phyloP scores from a whole-genome alignment of 1,139 yeast species.

The Sugiyamaella novakii region DNA sequence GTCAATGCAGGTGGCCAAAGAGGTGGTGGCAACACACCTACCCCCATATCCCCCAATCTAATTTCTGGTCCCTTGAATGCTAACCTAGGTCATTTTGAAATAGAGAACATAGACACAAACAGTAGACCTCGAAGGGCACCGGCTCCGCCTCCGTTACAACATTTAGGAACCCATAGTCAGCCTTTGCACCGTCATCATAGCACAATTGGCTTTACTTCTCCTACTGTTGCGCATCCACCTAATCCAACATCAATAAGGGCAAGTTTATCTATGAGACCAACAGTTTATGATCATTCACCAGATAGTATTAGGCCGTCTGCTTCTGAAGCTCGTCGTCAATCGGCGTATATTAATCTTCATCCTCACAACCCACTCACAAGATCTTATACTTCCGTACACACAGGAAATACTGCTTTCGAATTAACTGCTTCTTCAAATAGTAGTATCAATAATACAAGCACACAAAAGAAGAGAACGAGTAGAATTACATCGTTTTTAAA shows the following conservation, averaged over 20 bases:
- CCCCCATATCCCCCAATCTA: slow-evolving; percentile 1
- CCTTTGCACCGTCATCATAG: slow-evolving; percentile 4
- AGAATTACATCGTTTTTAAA: slow-evolving; percentile 27
- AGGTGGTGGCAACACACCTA: slow-evolving; percentile 5
- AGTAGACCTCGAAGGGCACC: slow-evolving; percentile 11
- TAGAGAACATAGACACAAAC: not conserved
- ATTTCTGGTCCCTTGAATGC: slow-evolving; percentile 9
- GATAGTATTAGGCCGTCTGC: slow-evolving; percentile 4
- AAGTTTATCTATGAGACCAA: slow-evolving; percentile 3
- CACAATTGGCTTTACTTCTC: slow-evolving; percentile 1
- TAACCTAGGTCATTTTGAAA: slow-evolving; percentile 2
- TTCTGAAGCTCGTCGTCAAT: slow-evolving; percentile 10
- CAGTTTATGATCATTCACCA: slow-evolving; percentile 1
- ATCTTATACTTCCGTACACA: not conserved
- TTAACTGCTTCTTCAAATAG: not conserved
- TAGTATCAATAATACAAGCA: slow-evolving; percentile 1
- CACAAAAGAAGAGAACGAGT: slow-evolving; percentile 23
- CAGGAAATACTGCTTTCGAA: not conserved
- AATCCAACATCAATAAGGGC: not conserved
- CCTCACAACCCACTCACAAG: slow-evolving; percentile 13
- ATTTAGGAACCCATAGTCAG: not conserved
- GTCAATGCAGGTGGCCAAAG: slow-evolving; percentile 8
- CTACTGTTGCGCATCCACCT: not conserved
- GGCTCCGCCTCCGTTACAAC: slow-evolving; percentile 11
- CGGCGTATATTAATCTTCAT: slow-evolving; percentile 14